These are phyloP conservation scores for Coniferiporia sulphurascens DNA, from an alignment of 1,284 basidiomycete species.

Conservation along the genomic window DNA sequence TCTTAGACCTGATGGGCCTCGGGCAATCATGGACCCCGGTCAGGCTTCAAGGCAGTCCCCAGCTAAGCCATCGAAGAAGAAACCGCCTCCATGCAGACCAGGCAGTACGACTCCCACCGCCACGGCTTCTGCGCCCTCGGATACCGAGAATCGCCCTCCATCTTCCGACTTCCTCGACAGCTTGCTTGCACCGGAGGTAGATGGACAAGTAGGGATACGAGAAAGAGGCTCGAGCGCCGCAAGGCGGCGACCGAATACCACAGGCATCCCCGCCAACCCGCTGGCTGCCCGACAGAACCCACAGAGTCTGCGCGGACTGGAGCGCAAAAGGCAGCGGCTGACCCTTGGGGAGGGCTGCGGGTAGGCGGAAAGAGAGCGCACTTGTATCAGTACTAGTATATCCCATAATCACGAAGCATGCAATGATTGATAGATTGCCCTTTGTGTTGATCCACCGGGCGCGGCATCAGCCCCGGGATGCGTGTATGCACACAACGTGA, in stretches of 20 bases:
- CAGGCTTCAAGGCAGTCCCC: not conserved
- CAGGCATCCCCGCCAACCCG: conserved; percentile 5
- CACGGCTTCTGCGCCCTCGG: not conserved
- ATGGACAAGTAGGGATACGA: not conserved
- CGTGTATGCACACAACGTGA: too few relatives aligned
- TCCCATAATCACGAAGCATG: too few relatives aligned
- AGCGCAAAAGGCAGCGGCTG: conserved; percentile 11
- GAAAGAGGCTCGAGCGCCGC: not conserved
- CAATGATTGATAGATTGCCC: too few relatives aligned
- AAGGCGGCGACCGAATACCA: not conserved
- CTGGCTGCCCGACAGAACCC: not conserved
- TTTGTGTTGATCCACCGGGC: too few relatives aligned
- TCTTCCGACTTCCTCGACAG: not conserved
- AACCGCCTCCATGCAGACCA: not conserved
- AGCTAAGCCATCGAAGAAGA: not conserved
- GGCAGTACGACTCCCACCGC: not conserved
- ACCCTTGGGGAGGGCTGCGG: not conserved
- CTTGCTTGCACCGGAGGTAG: not conserved
- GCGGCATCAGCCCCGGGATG: too few relatives aligned
- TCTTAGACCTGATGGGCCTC: not conserved
- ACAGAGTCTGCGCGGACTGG: not conserved
- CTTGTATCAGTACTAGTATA: too few relatives aligned
- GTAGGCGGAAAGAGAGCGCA: not conserved
- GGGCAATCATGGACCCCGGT: not conserved
- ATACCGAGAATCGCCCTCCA: not conserved